Evolutionary conservation across 1,139 yeast species (phyloP), one percentile per base, ranked within the genome.

Genomic region (Saccharomyces hybrid): DNA sequence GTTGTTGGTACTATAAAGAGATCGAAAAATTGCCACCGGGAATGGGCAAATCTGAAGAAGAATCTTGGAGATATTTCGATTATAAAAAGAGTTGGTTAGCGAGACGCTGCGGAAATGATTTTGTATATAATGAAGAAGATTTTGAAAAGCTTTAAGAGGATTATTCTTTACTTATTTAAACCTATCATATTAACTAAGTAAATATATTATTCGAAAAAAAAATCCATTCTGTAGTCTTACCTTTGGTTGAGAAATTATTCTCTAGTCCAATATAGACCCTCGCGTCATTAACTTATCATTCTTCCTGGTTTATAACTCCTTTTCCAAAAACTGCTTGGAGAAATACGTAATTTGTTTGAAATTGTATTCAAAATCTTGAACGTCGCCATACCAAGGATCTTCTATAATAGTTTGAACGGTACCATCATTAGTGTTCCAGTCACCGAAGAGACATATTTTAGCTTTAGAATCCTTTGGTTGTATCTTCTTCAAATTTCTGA

Each of bases 351-450:
- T 76, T 67, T 91, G 98, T 56, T 78, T 66, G 67, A 83, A 90
- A 69, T 88, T 89, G 58, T 75, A 77, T 68, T 88, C 95, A 67
- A 91, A 91, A 2, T 96, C 96, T 60, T 81, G 78, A 31, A 73
- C 73, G 0, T 95, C 96, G 2, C 97, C 97, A 64, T 90, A 91
- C 71, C 91, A 91, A 0, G 98, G 98, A 69, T 91, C 97, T 53
- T 82, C 87, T 5, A 91, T 93, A 42, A 87, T 79, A 50, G 71
- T 75, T 27, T 76, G 76, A 60, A 77, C 81, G 47, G 73, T 68
- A 8, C 58, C 57, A 8, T 71, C 63, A 62, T 80, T 82, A 1
- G 81, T 79, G 58, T 81, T 77, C 84, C 75, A 90, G 28, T 85
- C 81, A 0, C 98, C 98, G 74, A 90, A 90, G 56, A 90, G 71